Conservation (phyloP, 2,329 filamentous ascomycete genomes). For the Fusarium graminum region DNA sequence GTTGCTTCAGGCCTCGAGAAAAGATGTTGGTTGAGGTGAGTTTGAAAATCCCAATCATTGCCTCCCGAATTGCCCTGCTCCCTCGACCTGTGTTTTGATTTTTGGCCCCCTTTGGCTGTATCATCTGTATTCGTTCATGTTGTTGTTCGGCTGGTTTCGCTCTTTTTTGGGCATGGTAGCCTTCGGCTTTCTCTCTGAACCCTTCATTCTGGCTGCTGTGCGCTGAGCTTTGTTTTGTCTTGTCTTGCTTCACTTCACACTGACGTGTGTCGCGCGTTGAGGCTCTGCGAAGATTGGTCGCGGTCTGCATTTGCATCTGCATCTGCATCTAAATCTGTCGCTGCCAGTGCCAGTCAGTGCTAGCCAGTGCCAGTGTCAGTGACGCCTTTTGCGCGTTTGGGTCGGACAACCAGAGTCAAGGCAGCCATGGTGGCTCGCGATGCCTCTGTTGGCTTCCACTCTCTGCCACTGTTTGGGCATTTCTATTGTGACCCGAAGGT, state of each 20-base stretch:
- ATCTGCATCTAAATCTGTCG: conserved; percentile 14
- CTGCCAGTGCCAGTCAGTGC: conserved; percentile 25
- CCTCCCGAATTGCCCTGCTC: conserved; percentile 22
- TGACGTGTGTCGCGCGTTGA: conserved; percentile 32
- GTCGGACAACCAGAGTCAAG: conserved; percentile 37
- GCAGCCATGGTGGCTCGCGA: conserved; percentile 23
- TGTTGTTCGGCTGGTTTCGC: conserved; percentile 15
- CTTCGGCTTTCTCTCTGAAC: conserved; percentile 6
- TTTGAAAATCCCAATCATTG: conserved; percentile 31
- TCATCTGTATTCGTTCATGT: conserved; percentile 11
- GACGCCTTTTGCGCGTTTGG: conserved; percentile 36
- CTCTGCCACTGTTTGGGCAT: background rate
- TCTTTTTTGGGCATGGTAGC: background rate
- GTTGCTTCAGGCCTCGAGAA: conserved; percentile 23
- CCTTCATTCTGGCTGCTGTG: conserved; percentile 12
- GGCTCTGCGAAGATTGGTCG: conserved; percentile 32
- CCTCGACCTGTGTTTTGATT: conserved; percentile 19
- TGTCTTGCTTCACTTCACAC: conserved; percentile 21
- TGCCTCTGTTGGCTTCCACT: conserved; percentile 21
- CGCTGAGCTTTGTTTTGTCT: conserved; percentile 11
- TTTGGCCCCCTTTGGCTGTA: conserved; percentile 18
- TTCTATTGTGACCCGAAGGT: background rate
- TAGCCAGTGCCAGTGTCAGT: conserved; percentile 20
- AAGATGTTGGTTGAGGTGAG: conserved; percentile 57
- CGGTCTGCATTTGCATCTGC: conserved; percentile 15